A percentile compares a stretch with the other conserved stretches of the same genome.
Conservation (phyloP, 805 yeast genomes). For the Starmerella vitae region DNA sequence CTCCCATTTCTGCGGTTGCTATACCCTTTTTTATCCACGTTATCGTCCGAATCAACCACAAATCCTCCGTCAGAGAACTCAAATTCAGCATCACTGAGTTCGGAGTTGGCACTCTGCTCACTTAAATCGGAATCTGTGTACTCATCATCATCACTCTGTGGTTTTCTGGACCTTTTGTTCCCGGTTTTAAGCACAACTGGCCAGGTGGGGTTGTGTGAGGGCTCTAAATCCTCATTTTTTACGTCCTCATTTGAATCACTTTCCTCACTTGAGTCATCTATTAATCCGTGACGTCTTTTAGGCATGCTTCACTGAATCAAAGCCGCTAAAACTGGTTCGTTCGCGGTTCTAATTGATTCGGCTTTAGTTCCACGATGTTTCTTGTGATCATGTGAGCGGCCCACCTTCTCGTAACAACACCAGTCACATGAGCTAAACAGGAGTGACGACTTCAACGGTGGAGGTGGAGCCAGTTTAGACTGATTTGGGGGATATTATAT, state of each 20-base stretch:
- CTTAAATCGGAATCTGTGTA: constrained; percentile 2
- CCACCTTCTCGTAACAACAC: too few species aligned
- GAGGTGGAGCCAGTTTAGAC: too few species aligned
- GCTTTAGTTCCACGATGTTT: too few species aligned
- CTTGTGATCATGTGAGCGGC: too few species aligned
- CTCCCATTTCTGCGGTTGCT: not conserved
- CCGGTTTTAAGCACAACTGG: constrained; percentile 9
- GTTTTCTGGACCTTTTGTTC: not conserved
- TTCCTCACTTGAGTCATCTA: constrained; percentile 8
- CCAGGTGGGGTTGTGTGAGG: constrained; percentile 1
- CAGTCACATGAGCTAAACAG: too few species aligned
- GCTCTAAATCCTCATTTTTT: constrained; percentile 4
- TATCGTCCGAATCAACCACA: constrained; percentile 20
- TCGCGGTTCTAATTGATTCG: too few species aligned
- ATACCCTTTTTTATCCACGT: constrained; percentile 2
- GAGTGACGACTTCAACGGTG: too few species aligned
- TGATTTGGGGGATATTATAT: too few species aligned
- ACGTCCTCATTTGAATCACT: constrained; percentile 1
- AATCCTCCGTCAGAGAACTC: constrained; percentile 19
- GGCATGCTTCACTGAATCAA: too few species aligned
- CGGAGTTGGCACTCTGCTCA: not conserved
- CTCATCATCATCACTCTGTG: constrained; percentile 8
- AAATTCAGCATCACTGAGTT: constrained; percentile 7
- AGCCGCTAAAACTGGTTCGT: too few species aligned
- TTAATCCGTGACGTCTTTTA: constrained; percentile 11